Percentiles rank a stretch among this genome's conserved stretches.
These are phyloP conservation scores for Drechslerella stenobrocha DNA, from an alignment of 2,329 filamentous ascomycete genomes.

Conservation along the genomic window DNA sequence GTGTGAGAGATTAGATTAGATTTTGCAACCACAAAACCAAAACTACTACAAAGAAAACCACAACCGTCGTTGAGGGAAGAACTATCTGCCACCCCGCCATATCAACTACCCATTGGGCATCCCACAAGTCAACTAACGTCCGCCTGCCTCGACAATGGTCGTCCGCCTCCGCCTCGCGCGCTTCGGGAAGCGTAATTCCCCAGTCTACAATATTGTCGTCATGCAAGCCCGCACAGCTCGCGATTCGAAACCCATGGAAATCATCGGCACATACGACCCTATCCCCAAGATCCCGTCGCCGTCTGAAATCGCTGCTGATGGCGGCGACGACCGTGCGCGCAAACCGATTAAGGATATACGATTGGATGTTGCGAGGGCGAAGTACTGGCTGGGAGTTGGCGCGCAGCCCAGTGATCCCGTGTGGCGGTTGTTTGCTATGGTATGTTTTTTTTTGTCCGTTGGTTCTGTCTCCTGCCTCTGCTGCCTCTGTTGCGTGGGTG, in stretches of 20 bases:
- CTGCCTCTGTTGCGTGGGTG: too few species aligned
- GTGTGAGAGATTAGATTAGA: conserved; percentile 6
- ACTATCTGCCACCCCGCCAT: neutral
- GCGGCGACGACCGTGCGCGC: conserved; percentile 63
- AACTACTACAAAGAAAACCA: neutral
- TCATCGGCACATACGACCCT: conserved; percentile 77
- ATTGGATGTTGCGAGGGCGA: conserved; percentile 76
- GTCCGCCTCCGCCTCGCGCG: conserved; percentile 90
- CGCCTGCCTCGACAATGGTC: conserved; percentile 67
- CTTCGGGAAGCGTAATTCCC: conserved; percentile 83
- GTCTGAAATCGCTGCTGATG: conserved; percentile 54
- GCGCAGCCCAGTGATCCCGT: conserved; percentile 90
- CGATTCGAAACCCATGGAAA: conserved; percentile 86
- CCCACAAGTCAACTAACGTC: neutral
- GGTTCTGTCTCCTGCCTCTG: neutral
- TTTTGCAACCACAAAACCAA: neutral
- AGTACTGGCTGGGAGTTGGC: conserved; percentile 96
- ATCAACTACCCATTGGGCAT: too few species aligned
- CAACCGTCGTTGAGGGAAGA: too few species aligned
- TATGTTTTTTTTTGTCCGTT: conserved; percentile 54
- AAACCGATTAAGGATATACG: conserved; percentile 87
- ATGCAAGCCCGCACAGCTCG: conserved; percentile 89
- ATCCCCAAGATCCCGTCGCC: conserved; percentile 64
- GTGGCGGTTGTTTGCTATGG: conserved; percentile 84
- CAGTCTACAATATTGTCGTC: conserved; percentile 97